Evolutionary conservation across 148 eudicot species (phyloP).

Genomic region (Silene uniflora): DNA sequence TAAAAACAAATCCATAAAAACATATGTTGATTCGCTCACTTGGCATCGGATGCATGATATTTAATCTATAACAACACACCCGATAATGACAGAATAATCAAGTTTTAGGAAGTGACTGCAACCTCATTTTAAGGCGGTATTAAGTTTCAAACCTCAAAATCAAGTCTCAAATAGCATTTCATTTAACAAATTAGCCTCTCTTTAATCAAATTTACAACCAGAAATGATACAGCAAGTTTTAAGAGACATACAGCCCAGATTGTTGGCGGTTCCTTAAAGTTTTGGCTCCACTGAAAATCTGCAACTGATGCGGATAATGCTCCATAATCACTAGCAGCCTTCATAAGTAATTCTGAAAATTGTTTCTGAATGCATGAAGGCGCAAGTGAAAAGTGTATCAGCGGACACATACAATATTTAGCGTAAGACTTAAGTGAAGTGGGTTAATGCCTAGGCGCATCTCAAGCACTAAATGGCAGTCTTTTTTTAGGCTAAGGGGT

Average conservation of each 20-base stretch:
- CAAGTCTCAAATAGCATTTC: background rate
- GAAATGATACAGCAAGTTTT: background rate
- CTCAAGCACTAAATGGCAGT: background rate
- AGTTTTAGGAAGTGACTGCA: no score
- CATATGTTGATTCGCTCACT: no score
- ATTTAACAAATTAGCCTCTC: background rate
- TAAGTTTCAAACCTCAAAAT: no score
- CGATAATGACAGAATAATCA: no score
- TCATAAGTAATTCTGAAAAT: constrained; percentile 91
- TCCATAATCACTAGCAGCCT: constrained; percentile 99
- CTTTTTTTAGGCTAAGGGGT: background rate
- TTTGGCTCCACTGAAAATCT: constrained; percentile 96
- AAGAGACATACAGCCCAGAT: constrained; percentile 68
- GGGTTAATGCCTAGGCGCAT: no score
- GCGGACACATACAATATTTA: background rate
- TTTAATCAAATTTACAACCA: background rate
- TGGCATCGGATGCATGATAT: no score
- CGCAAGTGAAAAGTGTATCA: constrained; percentile 5
- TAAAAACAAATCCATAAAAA: no score
- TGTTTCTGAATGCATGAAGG: constrained; percentile 62
- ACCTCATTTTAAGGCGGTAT: no score
- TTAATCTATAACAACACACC: no score
- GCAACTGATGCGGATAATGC: constrained; percentile 86
- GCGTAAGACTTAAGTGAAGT: background rate
- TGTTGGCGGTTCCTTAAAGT: constrained; percentile 92